Evolutionary conservation across 2,329 filamentous ascomycete species (phyloP), one percentile per base, ranked within the genome.

Genomic region (Botryosphaeria dothidea): DNA sequence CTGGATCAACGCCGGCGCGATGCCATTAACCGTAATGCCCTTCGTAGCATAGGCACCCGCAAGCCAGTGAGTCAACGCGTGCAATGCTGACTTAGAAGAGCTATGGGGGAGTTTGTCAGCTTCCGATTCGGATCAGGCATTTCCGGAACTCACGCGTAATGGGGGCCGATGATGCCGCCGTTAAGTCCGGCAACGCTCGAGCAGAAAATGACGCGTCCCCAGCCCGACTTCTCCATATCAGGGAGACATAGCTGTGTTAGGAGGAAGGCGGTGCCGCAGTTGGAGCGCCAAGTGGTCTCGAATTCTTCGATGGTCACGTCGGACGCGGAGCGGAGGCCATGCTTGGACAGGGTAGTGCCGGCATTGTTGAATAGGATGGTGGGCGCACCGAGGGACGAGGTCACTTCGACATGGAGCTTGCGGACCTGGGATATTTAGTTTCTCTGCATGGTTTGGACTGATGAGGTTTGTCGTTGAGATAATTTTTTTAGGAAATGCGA

Each of bases 1-100:
- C 38, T 80, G 75, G 65, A 83, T 81, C 70, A 83, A 68, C 8
- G 81, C 81, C 8, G 82, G 81, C 19, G 81, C 81, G 15, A 83
- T 77, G 38, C 79, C 81, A 68, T 84, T 84, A 0, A 82, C 79
- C 19, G 79, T 82, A 46, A 84, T 74, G 13, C 80, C 81, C 56
- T 77, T 78, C 67, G 73, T 78, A 6, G 77, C 79, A 67, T 83
- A 79, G 58, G 74, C 73, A 3, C 68, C 69, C 1, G 80, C 78
- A 23, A 84, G 68, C 74, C 81, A 83, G 69, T 82, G 80, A 66
- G 83, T 74, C 69, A 83, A 75, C 23, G 79, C 79, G 67, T 80
- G 80, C 49, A 83, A 67, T 1, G 81, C 81, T 51, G 77, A 79
- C 69, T 83, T 83, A 1, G 74, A 75, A 11, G 63, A 65, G 6